These are phyloP conservation scores for Blastobotrys niveus DNA, from an alignment of 1,139 yeast species.

Conservation along the genomic window DNA sequence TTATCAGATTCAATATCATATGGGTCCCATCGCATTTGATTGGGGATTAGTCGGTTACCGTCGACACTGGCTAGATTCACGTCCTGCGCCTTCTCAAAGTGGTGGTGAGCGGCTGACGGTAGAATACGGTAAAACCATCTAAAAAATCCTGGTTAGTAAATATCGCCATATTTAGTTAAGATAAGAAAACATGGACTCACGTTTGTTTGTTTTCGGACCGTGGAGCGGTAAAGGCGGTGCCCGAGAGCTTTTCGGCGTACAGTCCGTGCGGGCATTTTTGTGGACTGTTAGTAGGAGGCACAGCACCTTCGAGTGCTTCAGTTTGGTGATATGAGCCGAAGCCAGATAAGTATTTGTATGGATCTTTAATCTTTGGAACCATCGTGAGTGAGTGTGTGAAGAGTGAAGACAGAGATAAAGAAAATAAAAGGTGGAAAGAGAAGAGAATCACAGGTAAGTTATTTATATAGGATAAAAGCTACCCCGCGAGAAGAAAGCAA, in stretches of 20 bases:
- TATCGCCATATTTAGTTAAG: not conserved
- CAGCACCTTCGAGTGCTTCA: slow-evolving; percentile 26
- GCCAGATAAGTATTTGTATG: slow-evolving; percentile 24
- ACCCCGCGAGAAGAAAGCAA: too few species aligned
- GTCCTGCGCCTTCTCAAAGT: slow-evolving; percentile 15
- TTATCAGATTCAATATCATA: slow-evolving; percentile 23
- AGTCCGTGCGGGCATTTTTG: slow-evolving; percentile 27
- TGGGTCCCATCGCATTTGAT: slow-evolving; percentile 31
- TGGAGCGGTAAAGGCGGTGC: slow-evolving; percentile 31
- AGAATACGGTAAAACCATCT: slow-evolving; percentile 28
- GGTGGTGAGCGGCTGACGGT: slow-evolving; percentile 27
- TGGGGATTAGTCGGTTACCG: slow-evolving; percentile 24
- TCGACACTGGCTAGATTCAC: slow-evolving; percentile 5
- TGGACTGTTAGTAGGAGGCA: slow-evolving; percentile 28
- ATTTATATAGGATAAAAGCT: too few species aligned
- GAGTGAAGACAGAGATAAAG: too few species aligned
- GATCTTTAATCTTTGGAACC: slow-evolving; percentile 18
- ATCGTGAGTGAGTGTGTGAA: slow-evolving; percentile 1
- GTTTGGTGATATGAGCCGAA: slow-evolving; percentile 27
- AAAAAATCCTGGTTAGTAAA: too few species aligned
- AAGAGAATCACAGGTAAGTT: too few species aligned
- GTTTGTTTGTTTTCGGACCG: slow-evolving; percentile 27
- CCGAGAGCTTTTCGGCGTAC: slow-evolving; percentile 30
- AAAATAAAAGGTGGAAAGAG: too few species aligned
- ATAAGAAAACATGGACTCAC: too few species aligned